Conservation (phyloP, 305 asterid genomes). For the Rubia tinctorum region DNA sequence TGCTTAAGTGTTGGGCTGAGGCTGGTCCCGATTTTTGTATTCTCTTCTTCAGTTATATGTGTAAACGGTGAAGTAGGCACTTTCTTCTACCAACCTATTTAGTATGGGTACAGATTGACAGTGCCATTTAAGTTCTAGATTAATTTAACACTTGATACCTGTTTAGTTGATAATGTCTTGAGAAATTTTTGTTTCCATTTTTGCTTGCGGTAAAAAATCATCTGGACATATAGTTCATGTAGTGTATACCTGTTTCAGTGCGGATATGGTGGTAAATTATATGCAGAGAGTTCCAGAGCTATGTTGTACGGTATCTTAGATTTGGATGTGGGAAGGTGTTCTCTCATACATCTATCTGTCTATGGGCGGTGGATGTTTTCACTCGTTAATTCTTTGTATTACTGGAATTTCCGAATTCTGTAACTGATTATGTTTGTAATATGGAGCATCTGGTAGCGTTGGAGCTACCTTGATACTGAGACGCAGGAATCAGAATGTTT, state of each 20-base stretch:
- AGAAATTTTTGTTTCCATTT: not conserved
- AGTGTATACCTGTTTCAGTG: not conserved
- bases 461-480: not conserved
- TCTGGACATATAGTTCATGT: not conserved
- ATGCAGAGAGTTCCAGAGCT: not conserved
- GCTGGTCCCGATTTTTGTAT: not conserved
- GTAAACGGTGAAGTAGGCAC: not conserved
- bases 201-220: not conserved
- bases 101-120: slow-evolving; percentile 6
- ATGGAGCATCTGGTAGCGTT: not conserved
- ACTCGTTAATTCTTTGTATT: too few species aligned
- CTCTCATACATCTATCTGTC: too few species aligned
- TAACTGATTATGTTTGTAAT: too few species aligned
- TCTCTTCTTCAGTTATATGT: not conserved
- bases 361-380: too few species aligned
- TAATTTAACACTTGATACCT: not conserved
- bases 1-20: not conserved
- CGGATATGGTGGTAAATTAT: not conserved
- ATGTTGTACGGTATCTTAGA: not conserved
- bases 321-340: too few species aligned
- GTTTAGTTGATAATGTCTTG: not conserved
- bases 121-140: not conserved
- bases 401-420: too few species aligned
- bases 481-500: not conserved
- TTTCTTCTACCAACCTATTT: not conserved